phyloP scores from a whole-genome alignment of 139 green algal genomes.

The Medakamo hakoo region DNA sequence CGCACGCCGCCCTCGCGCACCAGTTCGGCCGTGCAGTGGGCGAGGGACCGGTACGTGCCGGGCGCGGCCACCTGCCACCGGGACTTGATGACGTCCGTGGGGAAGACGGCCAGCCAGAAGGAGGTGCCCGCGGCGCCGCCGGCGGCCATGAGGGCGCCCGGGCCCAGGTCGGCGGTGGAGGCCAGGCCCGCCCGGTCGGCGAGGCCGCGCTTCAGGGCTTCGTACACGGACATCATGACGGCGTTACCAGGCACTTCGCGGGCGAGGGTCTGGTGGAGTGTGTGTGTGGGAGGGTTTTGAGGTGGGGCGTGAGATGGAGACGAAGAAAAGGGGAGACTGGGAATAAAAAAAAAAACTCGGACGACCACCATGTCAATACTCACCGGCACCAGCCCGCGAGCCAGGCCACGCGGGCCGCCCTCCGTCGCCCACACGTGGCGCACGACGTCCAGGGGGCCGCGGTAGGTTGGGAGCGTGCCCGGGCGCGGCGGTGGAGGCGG shows the following conservation, averaged over 20 bases:
- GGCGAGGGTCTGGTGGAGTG: neutral
- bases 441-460: conserved; percentile 39
- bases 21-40: conserved; percentile 39
- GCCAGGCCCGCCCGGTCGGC: conserved; percentile 12
- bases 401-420: conserved; percentile 36
- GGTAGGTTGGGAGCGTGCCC: too few species aligned
- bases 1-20: conserved; percentile 14
- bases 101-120: conserved; percentile 57
- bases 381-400: conserved; percentile 30
- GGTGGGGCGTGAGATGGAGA: too few species aligned
- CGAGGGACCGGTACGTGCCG: conserved; percentile 23
- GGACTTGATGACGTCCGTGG: conserved; percentile 51
- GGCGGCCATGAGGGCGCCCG: conserved; percentile 31
- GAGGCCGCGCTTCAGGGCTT: conserved; percentile 32
- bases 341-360: neutral
- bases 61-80: conserved; percentile 34
- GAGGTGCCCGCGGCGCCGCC: conserved; percentile 44
- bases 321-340: too few species aligned
- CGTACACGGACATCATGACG: conserved; percentile 62
- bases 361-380: neutral
- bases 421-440: conserved; percentile 38
- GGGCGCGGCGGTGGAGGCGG: too few species aligned
- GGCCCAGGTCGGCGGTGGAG: conserved; percentile 17
- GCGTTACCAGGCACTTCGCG: conserved; percentile 52
- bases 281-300: too few species aligned